A percentile compares a stretch with the other conserved stretches of the same genome.
These are phyloP conservation scores for Kazachstania taianensis DNA, from an alignment of 805 yeast genomes.

Conservation along the genomic window DNA sequence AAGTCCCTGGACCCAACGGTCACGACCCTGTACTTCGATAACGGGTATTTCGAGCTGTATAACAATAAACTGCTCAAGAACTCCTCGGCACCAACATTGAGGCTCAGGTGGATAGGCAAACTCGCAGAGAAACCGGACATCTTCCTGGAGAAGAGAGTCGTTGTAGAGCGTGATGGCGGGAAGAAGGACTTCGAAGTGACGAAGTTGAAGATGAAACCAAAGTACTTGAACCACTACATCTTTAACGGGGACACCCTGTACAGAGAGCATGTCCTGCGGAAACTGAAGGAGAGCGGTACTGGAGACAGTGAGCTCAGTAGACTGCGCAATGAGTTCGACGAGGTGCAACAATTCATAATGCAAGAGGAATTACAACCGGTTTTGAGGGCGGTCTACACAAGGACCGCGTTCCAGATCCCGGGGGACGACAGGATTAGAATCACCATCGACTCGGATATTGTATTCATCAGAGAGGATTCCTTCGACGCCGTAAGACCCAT, in stretches of 20 bases:
- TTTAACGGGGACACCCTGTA: conserved; percentile 36
- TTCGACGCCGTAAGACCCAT: conserved; percentile 79
- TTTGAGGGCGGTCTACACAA: conserved; percentile 72
- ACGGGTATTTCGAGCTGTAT: conserved; percentile 70
- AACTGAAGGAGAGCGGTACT: conserved; percentile 54
- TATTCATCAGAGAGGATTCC: conserved; percentile 83
- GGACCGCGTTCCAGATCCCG: conserved; percentile 97
- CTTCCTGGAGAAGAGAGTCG: conserved; percentile 67
- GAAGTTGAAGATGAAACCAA: conserved; percentile 65
- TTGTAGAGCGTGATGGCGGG: conserved; percentile 39
- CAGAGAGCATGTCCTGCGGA: conserved; percentile 44
- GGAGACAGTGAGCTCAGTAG: conserved; percentile 42
- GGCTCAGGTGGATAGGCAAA: conserved; percentile 88
- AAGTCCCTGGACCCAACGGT: conserved; percentile 66
- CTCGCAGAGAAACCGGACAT: conserved; percentile 69
- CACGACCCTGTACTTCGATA: conserved; percentile 83
- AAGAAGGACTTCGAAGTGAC: conserved; percentile 49
- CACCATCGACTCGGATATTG: conserved; percentile 78
- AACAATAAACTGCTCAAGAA: conserved; percentile 70
- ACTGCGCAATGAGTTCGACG: conserved; percentile 44
- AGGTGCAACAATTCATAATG: conserved; percentile 51
- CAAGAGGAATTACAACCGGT: conserved; percentile 71
- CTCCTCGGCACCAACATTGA: conserved; percentile 59
- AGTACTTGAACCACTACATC: conserved; percentile 67
- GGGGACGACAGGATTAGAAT: conserved; percentile 91